Base-by-base conservation (phyloP, 2,329 filamentous ascomycete genomes). In the Xylaria sp. region DNA sequence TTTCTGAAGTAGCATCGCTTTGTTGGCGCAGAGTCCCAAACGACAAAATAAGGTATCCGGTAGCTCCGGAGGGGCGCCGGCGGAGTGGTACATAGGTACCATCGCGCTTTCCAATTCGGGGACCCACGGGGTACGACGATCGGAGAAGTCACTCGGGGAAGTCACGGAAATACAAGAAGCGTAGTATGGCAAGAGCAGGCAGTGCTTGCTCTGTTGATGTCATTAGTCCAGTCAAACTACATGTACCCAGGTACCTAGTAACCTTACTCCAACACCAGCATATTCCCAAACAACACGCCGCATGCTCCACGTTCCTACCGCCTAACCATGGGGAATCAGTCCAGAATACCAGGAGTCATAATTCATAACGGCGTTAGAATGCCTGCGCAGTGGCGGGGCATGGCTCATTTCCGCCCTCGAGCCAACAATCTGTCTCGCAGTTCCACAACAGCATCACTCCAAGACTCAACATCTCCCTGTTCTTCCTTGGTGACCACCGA, bases 401-500 rank as follows among this genome's bases (percentile, higher is more conserved):
- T 59, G 11, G 62, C 54, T 69, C 55, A 84, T 78, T 87, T 90
- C 65, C 79, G 81, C 4, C 87, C 87, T 67, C 86, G 83, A 0
- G 85, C 86, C 73, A 89, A 78, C 54, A 91, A 78, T 75, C 83
- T 85, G 67, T 82, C 82, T 47, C 85, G 83, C 50, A 91, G 76
- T 74, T 90, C 88, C 19, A 85, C 79, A 17, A 90, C 75, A 12
- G 85, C 84, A 70, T 85, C 83, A 64, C 84, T 84, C 89, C 89
- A 91, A 14, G 77, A 78, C 67, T 80, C 77, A 4, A 67, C 67
- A n/a, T 73, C 74, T 8, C 70, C 75, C 5, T 77, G 76, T 68
- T 82, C 80, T 72, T 73, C 78, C 72, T 65, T 77, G 68, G 71
- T 78, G 70, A 65, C 78, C 69, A 79, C 76, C n/a, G 61, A 73